Conservation (phyloP, 1,284 basidiomycete genomes). For the Cryptococcus sp. region DNA sequence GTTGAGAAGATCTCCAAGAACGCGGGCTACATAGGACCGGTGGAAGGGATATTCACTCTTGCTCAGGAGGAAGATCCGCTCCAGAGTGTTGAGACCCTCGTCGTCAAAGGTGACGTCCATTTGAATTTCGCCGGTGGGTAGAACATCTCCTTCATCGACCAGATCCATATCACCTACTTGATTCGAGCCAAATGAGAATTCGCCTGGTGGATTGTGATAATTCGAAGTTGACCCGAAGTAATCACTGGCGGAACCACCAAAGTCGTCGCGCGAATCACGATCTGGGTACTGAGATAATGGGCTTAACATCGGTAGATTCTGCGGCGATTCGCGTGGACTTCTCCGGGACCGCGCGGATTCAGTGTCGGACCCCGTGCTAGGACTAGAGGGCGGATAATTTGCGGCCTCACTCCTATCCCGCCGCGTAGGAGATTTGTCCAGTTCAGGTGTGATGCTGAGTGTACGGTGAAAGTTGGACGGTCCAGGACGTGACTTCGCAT, state of each 20-base stretch:
- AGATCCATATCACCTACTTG: constrained; percentile 27
- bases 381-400: constrained; percentile 12
- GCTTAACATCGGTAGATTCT: constrained; percentile 2
- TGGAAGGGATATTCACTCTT: constrained; percentile 83
- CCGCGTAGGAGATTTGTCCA: constrained; percentile 28
- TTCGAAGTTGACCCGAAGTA: neutral
- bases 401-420: constrained; percentile 11
- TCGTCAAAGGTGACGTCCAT: constrained; percentile 55
- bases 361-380: constrained; percentile 10
- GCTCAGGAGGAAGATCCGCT: constrained; percentile 92
- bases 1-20: constrained; percentile 71
- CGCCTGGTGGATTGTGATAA: neutral
- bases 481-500: constrained; percentile 13
- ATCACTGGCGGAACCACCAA: neutral
- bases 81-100: constrained; percentile 77
- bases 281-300: constrained; percentile 1
- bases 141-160: constrained; percentile 47
- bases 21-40: constrained; percentile 78
- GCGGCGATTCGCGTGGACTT: constrained; percentile 25
- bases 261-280: neutral
- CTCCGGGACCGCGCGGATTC: constrained; percentile 15
- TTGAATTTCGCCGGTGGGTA: constrained; percentile 32
- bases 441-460: constrained; percentile 22
- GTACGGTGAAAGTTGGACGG: constrained; percentile 26
- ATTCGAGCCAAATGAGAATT: neutral